Evolutionary conservation across 2,329 filamentous ascomycete species (phyloP).

Genomic region (Coniella vitis): DNA sequence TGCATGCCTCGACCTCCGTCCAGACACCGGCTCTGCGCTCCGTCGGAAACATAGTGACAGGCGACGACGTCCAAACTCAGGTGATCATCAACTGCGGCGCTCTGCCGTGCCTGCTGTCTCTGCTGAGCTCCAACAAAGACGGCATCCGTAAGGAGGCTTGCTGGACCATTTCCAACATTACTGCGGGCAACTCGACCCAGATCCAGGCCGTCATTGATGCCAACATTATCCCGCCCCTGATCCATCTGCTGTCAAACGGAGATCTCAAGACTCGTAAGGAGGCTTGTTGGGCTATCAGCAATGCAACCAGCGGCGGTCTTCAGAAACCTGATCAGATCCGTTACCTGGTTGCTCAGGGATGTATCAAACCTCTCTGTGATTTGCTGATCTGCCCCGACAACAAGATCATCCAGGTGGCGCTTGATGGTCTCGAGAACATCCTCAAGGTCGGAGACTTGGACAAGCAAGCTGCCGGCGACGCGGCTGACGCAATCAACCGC

Average conservation of each 20-base stretch:
- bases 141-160: constrained; percentile 98
- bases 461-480: constrained; percentile 77
- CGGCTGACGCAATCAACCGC: constrained; percentile 78
- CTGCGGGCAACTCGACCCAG: constrained; percentile 93
- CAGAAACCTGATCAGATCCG: constrained; percentile 99
- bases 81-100: constrained; percentile 99
- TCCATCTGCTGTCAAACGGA: constrained; percentile 91
- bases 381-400: constrained; percentile 94
- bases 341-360: constrained; percentile 86
- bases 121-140: constrained; percentile 95
- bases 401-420: constrained; percentile 98
- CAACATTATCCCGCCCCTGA: constrained; percentile 92
- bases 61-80: constrained; percentile 97
- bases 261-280: constrained; percentile 99
- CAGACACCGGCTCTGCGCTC: constrained; percentile 96
- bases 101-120: constrained; percentile 82
- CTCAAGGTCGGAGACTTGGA: constrained; percentile 99
- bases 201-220: constrained; percentile 96
- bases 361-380: constrained; percentile 96
- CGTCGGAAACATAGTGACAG: constrained; percentile 97
- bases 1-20: constrained; percentile 96
- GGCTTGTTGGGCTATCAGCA: constrained; percentile 99
- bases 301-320: constrained; percentile 92
- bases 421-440: constrained; percentile 97
- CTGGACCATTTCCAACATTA: constrained; percentile 99